Percentiles rank a stretch among this genome's conserved stretches.
phyloP scores from a whole-genome alignment of 768 basidiomycete genomes.

The Astraeus odoratus region DNA sequence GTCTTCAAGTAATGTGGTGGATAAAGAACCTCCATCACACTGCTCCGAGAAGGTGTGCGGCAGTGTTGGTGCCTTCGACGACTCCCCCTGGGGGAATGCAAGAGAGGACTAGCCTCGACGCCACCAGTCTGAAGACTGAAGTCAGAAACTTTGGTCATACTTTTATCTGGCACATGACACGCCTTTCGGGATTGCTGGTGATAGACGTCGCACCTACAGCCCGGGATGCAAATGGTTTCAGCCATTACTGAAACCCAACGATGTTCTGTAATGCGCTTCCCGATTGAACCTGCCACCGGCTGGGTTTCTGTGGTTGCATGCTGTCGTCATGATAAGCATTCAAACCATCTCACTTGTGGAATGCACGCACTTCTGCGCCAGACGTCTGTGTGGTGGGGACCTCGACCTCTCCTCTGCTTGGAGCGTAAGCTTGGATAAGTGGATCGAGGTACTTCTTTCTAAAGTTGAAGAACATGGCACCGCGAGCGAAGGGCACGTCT shows the following conservation, averaged over 20 bases:
- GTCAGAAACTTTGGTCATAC: constrained; percentile 4
- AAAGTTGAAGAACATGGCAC: constrained; percentile 13
- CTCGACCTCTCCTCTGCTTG: neutral
- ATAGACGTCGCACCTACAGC: constrained; percentile 8
- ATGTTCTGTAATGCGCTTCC: neutral
- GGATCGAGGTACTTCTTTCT: constrained; percentile 3
- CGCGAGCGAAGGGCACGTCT: neutral
- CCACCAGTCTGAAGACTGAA: constrained; percentile 5
- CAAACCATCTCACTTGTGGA: neutral
- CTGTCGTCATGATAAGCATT: neutral
- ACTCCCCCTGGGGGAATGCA: neutral
- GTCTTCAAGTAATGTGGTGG: constrained; percentile 13
- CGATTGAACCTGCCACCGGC: neutral
- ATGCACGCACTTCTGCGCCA: neutral
- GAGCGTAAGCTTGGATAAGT: neutral
- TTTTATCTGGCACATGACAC: neutral
- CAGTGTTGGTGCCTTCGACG: neutral
- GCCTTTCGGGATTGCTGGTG: constrained; percentile 5
- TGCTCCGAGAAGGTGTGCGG: constrained; percentile 15
- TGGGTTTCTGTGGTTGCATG: neutral
- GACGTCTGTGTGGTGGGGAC: no score
- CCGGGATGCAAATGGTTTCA: constrained; percentile 6
- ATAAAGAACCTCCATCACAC: constrained; percentile 23
- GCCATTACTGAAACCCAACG: constrained; percentile 6
- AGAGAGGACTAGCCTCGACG: neutral